Conservation (phyloP, 805 yeast genomes). For the Ogataea philodendri region DNA sequence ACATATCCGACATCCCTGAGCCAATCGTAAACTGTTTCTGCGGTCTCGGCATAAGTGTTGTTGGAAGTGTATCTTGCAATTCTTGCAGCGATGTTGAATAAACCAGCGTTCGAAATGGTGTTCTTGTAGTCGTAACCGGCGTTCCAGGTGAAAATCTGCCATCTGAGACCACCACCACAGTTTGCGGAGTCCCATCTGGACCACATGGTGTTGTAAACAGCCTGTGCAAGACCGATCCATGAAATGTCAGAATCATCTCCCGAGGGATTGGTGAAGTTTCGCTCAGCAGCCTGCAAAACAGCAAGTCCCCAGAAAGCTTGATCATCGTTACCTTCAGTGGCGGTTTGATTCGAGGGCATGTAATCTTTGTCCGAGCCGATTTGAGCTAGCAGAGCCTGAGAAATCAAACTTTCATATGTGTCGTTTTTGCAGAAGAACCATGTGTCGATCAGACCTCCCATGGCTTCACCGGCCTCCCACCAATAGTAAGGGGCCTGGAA, state of each 20-base stretch:
- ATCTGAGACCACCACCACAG: slow-evolving; percentile 79
- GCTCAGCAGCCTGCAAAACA: slow-evolving; percentile 79
- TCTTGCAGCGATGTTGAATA: slow-evolving; percentile 80
- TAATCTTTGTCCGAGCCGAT: slow-evolving; percentile 63
- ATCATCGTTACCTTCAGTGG: slow-evolving; percentile 90
- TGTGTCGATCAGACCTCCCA: slow-evolving; percentile 68
- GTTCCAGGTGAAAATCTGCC: slow-evolving; percentile 92
- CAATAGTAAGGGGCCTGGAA: slow-evolving; percentile 76
- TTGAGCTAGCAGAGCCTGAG: slow-evolving; percentile 63
- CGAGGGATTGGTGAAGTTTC: slow-evolving; percentile 77
- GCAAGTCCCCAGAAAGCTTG: slow-evolving; percentile 93
- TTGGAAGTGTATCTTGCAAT: slow-evolving; percentile 77
- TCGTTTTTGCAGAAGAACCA: slow-evolving; percentile 67
- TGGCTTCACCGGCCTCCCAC: slow-evolving; percentile 91
- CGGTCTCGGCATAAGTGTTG: slow-evolving; percentile 68
- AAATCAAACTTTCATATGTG: slow-evolving; percentile 55
- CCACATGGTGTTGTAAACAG: slow-evolving; percentile 82
- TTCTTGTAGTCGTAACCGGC: slow-evolving; percentile 85
- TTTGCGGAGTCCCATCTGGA: slow-evolving; percentile 66
- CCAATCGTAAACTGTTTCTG: slow-evolving; percentile 78
- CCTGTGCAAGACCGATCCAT: slow-evolving; percentile 80
- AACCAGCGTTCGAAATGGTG: slow-evolving; percentile 80
- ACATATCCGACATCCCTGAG: slow-evolving; percentile 26
- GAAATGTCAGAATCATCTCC: slow-evolving; percentile 21
- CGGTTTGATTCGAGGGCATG: slow-evolving; percentile 76